Evolutionary conservation across 2,329 filamentous ascomycete species (phyloP).

Genomic region (Gyromitra esculenta): DNA sequence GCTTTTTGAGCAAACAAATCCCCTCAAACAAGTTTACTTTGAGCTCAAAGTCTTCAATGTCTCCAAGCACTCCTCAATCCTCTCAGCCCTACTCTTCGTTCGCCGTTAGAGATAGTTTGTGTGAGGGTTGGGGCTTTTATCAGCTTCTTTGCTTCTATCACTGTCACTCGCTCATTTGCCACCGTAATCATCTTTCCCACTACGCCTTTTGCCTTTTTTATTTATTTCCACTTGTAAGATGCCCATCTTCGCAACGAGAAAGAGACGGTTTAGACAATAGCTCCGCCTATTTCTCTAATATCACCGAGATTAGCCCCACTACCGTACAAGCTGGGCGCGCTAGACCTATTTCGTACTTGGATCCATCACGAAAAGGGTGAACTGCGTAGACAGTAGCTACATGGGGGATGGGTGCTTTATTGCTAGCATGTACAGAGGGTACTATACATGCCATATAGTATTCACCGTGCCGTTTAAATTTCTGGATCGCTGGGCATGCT

Average conservation of each 20-base stretch:
- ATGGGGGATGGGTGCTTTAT: background rate
- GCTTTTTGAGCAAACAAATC: background rate
- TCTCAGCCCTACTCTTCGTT: constrained; percentile 10
- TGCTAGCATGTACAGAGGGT: background rate
- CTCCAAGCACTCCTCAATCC: background rate
- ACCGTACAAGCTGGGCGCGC: background rate
- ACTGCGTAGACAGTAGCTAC: no score
- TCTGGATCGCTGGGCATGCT: background rate
- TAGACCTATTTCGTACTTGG: background rate
- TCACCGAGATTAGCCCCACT: background rate
- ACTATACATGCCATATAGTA: background rate
- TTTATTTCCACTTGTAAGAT: background rate
- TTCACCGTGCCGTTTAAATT: background rate
- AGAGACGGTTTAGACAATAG: background rate
- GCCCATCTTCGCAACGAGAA: background rate
- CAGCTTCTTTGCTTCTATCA: background rate
- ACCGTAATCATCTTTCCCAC: background rate
- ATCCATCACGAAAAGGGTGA: background rate
- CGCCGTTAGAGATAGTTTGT: background rate
- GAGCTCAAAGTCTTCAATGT: background rate
- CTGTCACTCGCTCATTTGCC: background rate
- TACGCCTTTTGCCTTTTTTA: background rate
- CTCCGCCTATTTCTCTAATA: background rate
- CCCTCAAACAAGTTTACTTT: background rate
- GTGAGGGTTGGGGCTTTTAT: background rate